These are phyloP conservation scores for Grosmannia clavigera DNA, from an alignment of 2,329 filamentous ascomycete species.

Conservation along the genomic window DNA sequence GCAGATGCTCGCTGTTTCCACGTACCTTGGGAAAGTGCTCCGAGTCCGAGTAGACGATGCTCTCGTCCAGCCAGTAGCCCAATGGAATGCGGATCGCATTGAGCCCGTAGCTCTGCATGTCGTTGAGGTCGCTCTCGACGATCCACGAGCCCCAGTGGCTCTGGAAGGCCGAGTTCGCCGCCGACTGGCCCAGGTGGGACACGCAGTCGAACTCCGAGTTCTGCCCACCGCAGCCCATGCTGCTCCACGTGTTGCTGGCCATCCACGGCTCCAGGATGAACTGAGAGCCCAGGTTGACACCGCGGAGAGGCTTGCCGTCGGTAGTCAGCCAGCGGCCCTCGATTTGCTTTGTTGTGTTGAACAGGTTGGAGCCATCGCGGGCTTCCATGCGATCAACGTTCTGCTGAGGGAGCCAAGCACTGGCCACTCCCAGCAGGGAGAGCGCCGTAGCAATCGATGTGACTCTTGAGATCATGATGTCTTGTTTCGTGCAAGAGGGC, in stretches of 20 bases:
- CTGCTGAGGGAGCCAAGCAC: slow-evolving; percentile 9
- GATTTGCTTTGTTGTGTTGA: slow-evolving; percentile 4
- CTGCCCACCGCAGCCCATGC: slow-evolving; percentile 32
- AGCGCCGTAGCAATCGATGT: neutral
- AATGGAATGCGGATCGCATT: slow-evolving; percentile 43
- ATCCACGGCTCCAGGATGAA: slow-evolving; percentile 46
- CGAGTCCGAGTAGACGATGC: slow-evolving; percentile 29
- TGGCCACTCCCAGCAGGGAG: slow-evolving; percentile 1
- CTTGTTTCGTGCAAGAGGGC: neutral
- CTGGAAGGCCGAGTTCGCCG: slow-evolving; percentile 33
- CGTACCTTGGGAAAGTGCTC: slow-evolving; percentile 33
- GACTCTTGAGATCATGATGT: neutral
- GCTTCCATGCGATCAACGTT: slow-evolving; percentile 8
- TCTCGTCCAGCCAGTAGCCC: slow-evolving; percentile 43
- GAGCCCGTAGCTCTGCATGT: slow-evolving; percentile 36
- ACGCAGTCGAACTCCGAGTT: slow-evolving; percentile 44
- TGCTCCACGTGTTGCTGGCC: slow-evolving; percentile 28
- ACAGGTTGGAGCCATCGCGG: slow-evolving; percentile 9
- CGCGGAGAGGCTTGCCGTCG: slow-evolving; percentile 23
- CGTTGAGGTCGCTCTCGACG: slow-evolving; percentile 31
- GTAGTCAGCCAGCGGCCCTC: slow-evolving; percentile 6
- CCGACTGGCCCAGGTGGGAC: slow-evolving; percentile 29
- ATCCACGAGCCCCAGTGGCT: slow-evolving; percentile 39
- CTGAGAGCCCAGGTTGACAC: slow-evolving; percentile 40
- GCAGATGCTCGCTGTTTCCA: neutral